Percentiles rank a stretch among this genome's conserved stretches.
phyloP scores from a whole-genome alignment of 2,329 filamentous ascomycete species.

The Aureobasidium pullulans region DNA sequence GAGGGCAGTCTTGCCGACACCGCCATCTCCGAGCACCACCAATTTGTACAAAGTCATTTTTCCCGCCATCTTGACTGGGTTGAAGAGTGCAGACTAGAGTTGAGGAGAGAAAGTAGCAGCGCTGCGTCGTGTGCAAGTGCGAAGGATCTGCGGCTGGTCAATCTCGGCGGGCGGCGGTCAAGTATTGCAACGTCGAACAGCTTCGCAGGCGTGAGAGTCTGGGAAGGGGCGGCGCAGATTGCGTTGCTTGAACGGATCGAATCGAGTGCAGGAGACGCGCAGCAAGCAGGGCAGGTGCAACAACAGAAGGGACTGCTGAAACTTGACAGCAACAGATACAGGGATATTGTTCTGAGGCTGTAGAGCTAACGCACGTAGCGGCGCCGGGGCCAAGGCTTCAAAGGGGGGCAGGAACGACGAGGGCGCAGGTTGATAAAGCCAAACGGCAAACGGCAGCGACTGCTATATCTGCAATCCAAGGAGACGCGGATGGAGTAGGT shows the following conservation, averaged over 20 bases:
- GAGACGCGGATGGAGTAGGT: background rate
- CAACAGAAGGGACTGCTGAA: background rate
- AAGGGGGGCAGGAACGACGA: slow-evolving; percentile 1
- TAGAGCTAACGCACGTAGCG: slow-evolving; percentile 11
- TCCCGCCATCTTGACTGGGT: slow-evolving; percentile 19
- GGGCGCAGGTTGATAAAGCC: slow-evolving; percentile 6
- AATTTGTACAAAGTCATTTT: slow-evolving; percentile 62
- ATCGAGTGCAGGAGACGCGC: background rate
- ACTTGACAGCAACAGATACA: background rate
- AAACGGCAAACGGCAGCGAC: background rate
- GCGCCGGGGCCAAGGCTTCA: background rate
- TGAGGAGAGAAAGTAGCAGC: background rate
- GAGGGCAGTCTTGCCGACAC: slow-evolving; percentile 97
- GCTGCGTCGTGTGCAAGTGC: slow-evolving; percentile 6
- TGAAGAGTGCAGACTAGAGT: background rate
- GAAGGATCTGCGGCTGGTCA: slow-evolving; percentile 11
- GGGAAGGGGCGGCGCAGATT: background rate
- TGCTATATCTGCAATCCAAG: background rate
- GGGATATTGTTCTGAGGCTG: background rate
- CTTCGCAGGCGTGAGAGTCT: background rate
- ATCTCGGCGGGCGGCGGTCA: slow-evolving; percentile 1
- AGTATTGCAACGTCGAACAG: background rate
- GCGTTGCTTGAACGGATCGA: background rate
- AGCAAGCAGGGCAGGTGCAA: background rate
- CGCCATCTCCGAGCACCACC: slow-evolving; percentile 95